Base-by-base conservation (phyloP, 2,329 filamentous ascomycete species). In the Alternaria longipes region DNA sequence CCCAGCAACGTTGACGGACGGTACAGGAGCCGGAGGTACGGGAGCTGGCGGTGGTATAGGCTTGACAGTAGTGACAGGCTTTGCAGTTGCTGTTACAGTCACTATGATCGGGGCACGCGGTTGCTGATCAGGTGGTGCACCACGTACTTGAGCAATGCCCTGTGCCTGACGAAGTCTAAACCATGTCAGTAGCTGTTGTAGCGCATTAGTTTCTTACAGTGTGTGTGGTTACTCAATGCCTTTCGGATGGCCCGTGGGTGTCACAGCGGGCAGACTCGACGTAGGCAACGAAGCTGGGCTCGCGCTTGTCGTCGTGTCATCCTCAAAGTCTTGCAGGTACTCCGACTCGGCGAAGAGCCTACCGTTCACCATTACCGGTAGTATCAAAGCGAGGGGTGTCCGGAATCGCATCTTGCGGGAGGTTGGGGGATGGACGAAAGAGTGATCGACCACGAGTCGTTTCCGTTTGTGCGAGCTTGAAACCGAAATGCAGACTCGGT, bases 151-250 rank as follows among this genome's bases (percentile, higher is more conserved):
- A 20, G 49, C 61, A 22, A 58, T 11, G 11, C 32, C 62, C 16
- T 59, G 56, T 50, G 32, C 63, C 54, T 67, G 64, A 56, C 63
- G 66, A 7, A 67, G 61, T 40, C 68, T 71, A 28, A 22, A 12
- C n/a, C 16, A 8, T 24, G 22, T 65, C 16, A 65, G 60, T 24
- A 18, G n/a, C 18, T 40, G 12, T 30, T 51, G 3, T 28, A 22
- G 16, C 12, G 24, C 14, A 3, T 2, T 40, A 26, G 11, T 22
- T 24, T 9, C 11, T 24, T 6, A 38, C 2, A 46, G n/a, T 30
- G 9, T 9, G 9, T 9, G 12, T 3, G 41, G 14, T 26, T 60
- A 61, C 49, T 56, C 53, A 22, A 63, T 42, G 11, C 30, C 42
- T 4, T 22, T 44, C 16, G 16, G 7, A 5, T 14, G n/a, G 9